phyloP scores from a whole-genome alignment of 768 basidiomycete genomes.

The Boletus patriciae region DNA sequence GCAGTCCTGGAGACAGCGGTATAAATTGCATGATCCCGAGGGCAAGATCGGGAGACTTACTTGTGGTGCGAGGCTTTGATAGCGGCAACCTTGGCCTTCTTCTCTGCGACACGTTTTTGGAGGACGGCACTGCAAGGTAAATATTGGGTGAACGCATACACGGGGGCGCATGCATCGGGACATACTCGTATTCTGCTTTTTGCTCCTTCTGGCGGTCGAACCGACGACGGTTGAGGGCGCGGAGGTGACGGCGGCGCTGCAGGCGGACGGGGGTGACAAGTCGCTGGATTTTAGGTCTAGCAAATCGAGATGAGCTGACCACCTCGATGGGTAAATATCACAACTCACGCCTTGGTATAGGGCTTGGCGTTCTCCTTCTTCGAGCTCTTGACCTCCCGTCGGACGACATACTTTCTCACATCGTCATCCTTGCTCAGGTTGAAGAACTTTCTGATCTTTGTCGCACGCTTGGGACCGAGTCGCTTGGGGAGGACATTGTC shows the following conservation, averaged over 20 bases:
- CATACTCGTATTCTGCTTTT: conserved; percentile 90
- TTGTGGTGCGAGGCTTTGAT: conserved; percentile 87
- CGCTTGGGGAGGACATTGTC: conserved; percentile 92
- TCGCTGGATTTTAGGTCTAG: conserved; percentile 93
- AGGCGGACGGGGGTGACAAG: conserved; percentile 94
- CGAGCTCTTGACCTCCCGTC: conserved; percentile 82
- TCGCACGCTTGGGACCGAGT: conserved; percentile 95
- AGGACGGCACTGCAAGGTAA: conserved; percentile 54
- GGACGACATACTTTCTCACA: conserved; percentile 95
- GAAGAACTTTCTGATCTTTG: conserved; percentile 97
- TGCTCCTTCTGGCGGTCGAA: conserved; percentile 93
- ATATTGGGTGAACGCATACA: background rate
- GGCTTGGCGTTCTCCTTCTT: conserved; percentile 93
- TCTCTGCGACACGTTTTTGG: conserved; percentile 88
- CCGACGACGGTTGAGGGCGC: conserved; percentile 82
- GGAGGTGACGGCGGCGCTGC: conserved; percentile 93
- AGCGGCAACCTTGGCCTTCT: conserved; percentile 88
- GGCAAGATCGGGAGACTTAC: conserved; percentile 33
- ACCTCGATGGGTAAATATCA: background rate
- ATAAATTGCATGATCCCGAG: background rate
- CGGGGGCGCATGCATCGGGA: background rate
- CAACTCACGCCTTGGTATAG: conserved; percentile 91
- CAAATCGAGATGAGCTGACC: background rate
- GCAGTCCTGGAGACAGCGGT: conserved; percentile 14
- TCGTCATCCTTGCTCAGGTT: conserved; percentile 97